These are phyloP conservation scores for Phytophthora niederhauseri DNA, from an alignment of 352 stramenopile species.

Conservation along the genomic window DNA sequence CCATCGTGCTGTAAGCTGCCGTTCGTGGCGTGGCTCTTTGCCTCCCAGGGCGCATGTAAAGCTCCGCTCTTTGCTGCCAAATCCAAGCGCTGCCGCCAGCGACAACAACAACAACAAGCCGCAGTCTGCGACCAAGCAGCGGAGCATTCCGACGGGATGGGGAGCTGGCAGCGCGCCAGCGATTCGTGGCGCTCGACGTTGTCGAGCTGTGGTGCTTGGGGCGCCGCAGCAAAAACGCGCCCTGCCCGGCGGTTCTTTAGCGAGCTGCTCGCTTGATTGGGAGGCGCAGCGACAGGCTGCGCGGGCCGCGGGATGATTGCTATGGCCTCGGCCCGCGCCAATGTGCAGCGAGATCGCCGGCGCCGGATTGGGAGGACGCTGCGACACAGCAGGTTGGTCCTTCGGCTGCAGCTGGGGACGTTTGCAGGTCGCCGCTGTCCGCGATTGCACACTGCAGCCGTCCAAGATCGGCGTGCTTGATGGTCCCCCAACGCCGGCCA, in stretches of 20 bases:
- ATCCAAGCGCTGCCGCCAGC: not conserved
- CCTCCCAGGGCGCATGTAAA: not conserved
- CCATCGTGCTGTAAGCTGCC: not conserved
- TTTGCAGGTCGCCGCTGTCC: conserved; percentile 15
- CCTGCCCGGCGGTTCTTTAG: conserved; percentile 13
- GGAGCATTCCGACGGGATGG: conserved; percentile 30
- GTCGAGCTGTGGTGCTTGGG: conserved; percentile 23
- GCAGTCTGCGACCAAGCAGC: conserved; percentile 12
- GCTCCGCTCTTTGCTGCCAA: conserved; percentile 22
- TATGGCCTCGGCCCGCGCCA: conserved; percentile 8
- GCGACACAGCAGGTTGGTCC: conserved; percentile 22
- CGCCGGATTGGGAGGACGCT: conserved; percentile 12
- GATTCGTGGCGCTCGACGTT: conserved; percentile 15
- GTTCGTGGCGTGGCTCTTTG: conserved; percentile 6
- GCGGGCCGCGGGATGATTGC: conserved; percentile 24
- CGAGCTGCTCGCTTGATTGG: conserved; percentile 23
- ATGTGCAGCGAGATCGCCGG: conserved; percentile 1
- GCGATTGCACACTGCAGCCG: conserved; percentile 19
- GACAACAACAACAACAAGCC: not conserved
- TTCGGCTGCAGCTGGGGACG: conserved; percentile 16
- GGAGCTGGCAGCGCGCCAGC: conserved; percentile 8
- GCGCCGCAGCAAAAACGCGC: conserved; percentile 27
- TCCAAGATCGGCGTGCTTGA: conserved; percentile 14
- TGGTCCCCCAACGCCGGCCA: conserved; percentile 2
- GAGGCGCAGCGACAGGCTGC: conserved; percentile 11